Evolutionary conservation across 164 flowering plant genomes (phyloP).

Genomic region (Amborella trichopoda): DNA sequence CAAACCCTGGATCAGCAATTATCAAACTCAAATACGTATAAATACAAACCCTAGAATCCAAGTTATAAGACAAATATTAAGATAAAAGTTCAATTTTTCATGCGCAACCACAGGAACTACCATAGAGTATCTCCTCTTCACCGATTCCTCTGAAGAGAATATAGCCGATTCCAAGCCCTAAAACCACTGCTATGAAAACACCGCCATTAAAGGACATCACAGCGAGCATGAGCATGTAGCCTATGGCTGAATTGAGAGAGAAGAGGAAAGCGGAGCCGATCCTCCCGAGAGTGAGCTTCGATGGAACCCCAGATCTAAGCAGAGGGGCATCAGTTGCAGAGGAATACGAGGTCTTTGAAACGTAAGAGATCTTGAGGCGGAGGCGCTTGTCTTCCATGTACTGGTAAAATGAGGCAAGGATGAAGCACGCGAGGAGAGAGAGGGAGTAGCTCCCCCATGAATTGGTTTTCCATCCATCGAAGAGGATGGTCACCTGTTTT

Average conservation of each 20-base stretch:
- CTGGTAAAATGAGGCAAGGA: conserved; percentile 69
- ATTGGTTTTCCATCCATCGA: conserved; percentile 61
- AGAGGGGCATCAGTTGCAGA: conserved; percentile 12
- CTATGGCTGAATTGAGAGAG: conserved; percentile 53
- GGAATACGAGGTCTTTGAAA: conserved; percentile 2
- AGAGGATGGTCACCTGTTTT: conserved; percentile 41
- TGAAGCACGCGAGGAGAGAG: conserved; percentile 44
- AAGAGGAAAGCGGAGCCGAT: conserved; percentile 27
- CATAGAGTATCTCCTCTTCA: conserved; percentile 19
- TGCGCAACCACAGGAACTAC: conserved; percentile 59
- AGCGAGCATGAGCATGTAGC: conserved; percentile 69
- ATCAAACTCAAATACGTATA: background rate
- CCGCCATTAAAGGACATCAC: conserved; percentile 77
- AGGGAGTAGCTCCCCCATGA: conserved; percentile 51
- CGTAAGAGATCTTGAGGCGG: conserved; percentile 20
- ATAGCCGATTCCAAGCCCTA: conserved; percentile 53
- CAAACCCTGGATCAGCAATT: background rate
- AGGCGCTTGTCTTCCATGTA: conserved; percentile 69
- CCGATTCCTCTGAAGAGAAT: conserved; percentile 27
- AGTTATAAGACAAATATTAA: too few relatives aligned
- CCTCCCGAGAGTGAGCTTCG: background rate
- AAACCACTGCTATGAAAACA: conserved; percentile 51
- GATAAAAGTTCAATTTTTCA: too few relatives aligned
- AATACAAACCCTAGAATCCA: too few relatives aligned
- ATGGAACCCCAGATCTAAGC: conserved; percentile 3